These are phyloP conservation scores for Phytophthora pinifolia DNA, from an alignment of 352 stramenopile species.

Conservation along the genomic window DNA sequence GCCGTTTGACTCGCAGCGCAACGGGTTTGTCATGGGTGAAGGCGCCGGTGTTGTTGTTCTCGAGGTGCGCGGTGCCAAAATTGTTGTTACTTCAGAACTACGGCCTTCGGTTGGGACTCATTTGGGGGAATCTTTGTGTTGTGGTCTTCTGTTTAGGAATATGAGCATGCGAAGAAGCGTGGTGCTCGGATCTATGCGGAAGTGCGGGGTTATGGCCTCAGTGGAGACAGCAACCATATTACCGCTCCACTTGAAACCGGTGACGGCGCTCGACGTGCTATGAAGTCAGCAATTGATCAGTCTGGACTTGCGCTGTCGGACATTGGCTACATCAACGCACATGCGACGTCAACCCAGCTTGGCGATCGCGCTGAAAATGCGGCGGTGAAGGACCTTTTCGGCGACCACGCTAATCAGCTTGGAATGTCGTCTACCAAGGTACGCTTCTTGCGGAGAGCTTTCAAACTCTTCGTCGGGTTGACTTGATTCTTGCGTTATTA, in stretches of 20 bases:
- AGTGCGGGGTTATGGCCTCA: slow-evolving; percentile 94
- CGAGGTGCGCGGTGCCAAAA: slow-evolving; percentile 29
- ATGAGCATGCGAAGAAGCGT: slow-evolving; percentile 92
- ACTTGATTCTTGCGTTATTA: background rate
- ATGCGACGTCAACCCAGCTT: slow-evolving; percentile 97
- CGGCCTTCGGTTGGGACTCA: background rate
- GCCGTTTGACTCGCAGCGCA: slow-evolving; percentile 94
- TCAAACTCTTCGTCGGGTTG: background rate
- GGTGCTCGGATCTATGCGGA: slow-evolving; percentile 95
- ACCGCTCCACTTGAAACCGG: slow-evolving; percentile 69
- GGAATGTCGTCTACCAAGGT: slow-evolving; percentile 87
- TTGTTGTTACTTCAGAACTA: background rate
- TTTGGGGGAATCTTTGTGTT: background rate
- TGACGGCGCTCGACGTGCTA: slow-evolving; percentile 81
- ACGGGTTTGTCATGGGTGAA: slow-evolving; percentile 98
- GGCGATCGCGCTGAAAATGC: slow-evolving; percentile 95
- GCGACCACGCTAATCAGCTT: slow-evolving; percentile 47
- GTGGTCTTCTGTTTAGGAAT: slow-evolving; percentile 40
- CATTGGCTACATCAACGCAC: slow-evolving; percentile 98
- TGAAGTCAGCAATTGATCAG: slow-evolving; percentile 89
- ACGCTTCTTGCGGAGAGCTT: background rate
- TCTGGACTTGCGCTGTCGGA: slow-evolving; percentile 74
- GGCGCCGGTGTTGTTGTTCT: slow-evolving; percentile 69
- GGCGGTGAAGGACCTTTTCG: slow-evolving; percentile 90
- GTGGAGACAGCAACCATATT: slow-evolving; percentile 96